Evolutionary conservation across 306 rosid species (phyloP).

Genomic region (Cucumis cinereus): DNA sequence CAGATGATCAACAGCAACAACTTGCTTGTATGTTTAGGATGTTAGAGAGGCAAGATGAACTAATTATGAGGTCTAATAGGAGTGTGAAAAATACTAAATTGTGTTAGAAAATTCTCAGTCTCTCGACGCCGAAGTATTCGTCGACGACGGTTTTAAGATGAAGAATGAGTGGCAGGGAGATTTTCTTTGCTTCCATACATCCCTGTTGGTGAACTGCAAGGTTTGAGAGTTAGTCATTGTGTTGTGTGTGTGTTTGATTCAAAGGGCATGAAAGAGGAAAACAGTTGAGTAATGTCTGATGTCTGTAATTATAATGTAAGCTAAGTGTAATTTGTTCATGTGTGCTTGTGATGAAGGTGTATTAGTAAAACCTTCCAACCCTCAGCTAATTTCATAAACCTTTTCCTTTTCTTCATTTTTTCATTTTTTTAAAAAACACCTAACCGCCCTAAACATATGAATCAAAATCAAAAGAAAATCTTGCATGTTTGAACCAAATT

Average conservation of each 20-base stretch:
- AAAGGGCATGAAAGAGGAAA: background rate
- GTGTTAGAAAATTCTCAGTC: background rate
- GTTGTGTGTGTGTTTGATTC: background rate
- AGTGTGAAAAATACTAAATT: background rate
- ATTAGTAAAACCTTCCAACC: background rate
- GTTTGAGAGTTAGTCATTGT: background rate
- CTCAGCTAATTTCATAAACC: background rate
- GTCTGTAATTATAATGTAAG: background rate
- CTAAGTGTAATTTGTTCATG: background rate
- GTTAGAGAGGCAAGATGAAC: background rate
- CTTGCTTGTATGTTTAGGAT: background rate
- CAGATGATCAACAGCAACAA: conserved; percentile 2
- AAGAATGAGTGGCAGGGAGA: background rate
- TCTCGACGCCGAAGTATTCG: background rate
- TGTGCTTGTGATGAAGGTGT: conserved; percentile 6
- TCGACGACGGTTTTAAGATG: background rate
- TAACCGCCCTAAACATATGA: too few species aligned
- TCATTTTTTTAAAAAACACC: too few species aligned
- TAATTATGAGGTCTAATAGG: background rate
- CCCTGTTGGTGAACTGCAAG: background rate
- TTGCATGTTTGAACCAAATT: too few species aligned
- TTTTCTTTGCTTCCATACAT: background rate
- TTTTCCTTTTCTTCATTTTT: background rate
- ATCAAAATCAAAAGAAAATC: too few species aligned
- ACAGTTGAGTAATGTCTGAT: background rate